phyloP scores from a whole-genome alignment of 768 basidiomycete genomes.

The Gloeophyllum trabeum region DNA sequence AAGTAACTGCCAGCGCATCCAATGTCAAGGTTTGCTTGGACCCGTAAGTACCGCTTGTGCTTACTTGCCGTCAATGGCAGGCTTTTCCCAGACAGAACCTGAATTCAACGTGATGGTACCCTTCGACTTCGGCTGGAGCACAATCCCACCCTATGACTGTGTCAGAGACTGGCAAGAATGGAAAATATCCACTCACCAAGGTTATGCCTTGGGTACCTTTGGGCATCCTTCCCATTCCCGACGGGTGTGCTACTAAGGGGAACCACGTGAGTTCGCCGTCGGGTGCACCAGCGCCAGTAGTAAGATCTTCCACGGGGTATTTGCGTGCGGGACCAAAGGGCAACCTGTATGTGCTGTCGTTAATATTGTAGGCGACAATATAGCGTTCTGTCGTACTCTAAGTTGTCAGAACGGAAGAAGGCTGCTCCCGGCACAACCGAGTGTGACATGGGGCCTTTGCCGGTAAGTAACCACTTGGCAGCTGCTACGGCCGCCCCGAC shows the following conservation, averaged over 20 bases:
- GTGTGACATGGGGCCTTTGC: not conserved
- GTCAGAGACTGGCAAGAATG: not conserved
- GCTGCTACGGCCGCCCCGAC: not conserved
- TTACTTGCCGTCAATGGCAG: not conserved
- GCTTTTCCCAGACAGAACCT: not conserved
- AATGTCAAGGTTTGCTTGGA: not conserved
- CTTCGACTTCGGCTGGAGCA: not conserved
- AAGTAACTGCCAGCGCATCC: conserved; percentile 5
- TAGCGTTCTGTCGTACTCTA: not conserved
- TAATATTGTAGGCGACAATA: no score
- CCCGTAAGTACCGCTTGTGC: not conserved
- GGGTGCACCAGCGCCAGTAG: conserved; percentile 7
- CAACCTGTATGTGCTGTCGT: not conserved
- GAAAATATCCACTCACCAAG: not conserved
- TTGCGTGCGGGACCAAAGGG: not conserved
- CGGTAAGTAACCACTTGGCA: not conserved
- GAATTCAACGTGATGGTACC: not conserved
- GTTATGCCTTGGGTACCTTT: not conserved
- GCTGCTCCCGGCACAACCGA: not conserved
- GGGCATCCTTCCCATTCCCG: not conserved
- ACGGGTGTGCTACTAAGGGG: not conserved
- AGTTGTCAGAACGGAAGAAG: not conserved
- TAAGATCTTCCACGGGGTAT: conserved; percentile 1
- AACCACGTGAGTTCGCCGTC: conserved; percentile 8
- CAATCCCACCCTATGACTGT: not conserved